Conservation (phyloP, 129 eudicot genomes). For the Flaveria bidentis region DNA sequence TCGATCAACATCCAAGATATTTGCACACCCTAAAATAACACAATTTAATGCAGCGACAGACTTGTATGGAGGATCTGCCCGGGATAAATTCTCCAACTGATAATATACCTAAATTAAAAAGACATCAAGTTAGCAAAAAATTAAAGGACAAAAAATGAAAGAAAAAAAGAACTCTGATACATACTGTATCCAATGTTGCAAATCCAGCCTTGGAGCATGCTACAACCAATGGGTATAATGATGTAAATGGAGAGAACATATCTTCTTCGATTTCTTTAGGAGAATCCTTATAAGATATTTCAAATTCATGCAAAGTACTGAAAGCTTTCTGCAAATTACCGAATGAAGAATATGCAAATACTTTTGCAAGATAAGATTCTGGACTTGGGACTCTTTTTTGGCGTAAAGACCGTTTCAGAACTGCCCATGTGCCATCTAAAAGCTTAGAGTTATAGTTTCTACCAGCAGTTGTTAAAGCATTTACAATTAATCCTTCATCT, state of each 20-base stretch:
- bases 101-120: conserved; percentile 66
- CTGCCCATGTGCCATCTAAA: conserved; percentile 75
- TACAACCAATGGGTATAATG: conserved; percentile 70
- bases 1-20: conserved; percentile 89
- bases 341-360: conserved; percentile 67
- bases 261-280: conserved; percentile 48
- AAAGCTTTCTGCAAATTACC: conserved; percentile 73
- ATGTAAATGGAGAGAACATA: conserved; percentile 76
- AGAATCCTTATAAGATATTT: conserved; percentile 49
- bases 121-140: conserved; percentile 13
- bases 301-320: conserved; percentile 70
- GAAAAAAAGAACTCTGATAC: conserved; percentile 18
- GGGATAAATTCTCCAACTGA: conserved; percentile 71
- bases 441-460: conserved; percentile 65
- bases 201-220: conserved; percentile 78
- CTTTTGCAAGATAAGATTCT: conserved; percentile 72
- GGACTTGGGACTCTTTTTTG: conserved; percentile 62
- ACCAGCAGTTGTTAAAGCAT: conserved; percentile 76
- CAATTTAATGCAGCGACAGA: conserved; percentile 90
- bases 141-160: not conserved
- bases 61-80: conserved; percentile 70
- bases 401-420: conserved; percentile 82
- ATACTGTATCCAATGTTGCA: conserved; percentile 64
- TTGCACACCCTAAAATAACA: conserved; percentile 87
- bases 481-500: conserved; percentile 72